Conservation (phyloP, 1,284 basidiomycete species). For the Trichosporon sp. region DNA sequence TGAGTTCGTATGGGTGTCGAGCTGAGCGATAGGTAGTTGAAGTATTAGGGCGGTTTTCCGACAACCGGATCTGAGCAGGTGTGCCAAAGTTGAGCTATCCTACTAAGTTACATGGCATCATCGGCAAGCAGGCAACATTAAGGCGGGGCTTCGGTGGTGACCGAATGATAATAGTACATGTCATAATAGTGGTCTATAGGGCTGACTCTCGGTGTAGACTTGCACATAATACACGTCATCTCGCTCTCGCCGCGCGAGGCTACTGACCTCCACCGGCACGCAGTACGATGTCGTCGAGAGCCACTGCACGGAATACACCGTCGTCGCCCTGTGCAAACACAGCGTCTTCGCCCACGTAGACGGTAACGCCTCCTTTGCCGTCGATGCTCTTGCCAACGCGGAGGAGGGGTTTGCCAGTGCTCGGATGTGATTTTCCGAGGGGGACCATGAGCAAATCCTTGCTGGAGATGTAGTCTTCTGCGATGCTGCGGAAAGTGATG, state of each 20-base stretch:
- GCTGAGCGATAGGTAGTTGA: too few relatives aligned
- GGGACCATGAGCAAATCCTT: slow-evolving; percentile 86
- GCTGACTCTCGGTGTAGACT: not conserved
- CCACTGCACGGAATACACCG: slow-evolving; percentile 38
- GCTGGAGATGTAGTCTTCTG: slow-evolving; percentile 75
- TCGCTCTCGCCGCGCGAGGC: too few relatives aligned
- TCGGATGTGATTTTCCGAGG: slow-evolving; percentile 70
- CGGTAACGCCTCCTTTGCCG: slow-evolving; percentile 74
- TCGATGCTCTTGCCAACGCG: slow-evolving; percentile 69
- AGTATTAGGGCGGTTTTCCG: too few relatives aligned
- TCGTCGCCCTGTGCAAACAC: slow-evolving; percentile 43
- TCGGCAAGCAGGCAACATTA: not conserved
- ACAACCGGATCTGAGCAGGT: too few relatives aligned
- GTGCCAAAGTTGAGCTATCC: too few relatives aligned
- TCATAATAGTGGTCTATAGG: too few relatives aligned
- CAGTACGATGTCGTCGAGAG: slow-evolving; percentile 39
- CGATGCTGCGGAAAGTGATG: slow-evolving; percentile 80
- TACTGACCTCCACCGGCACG: not conserved
- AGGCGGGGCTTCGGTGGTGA: not conserved
- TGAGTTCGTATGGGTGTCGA: not conserved
- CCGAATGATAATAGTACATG: not conserved
- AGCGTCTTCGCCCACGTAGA: slow-evolving; percentile 53
- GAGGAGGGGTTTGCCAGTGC: slow-evolving; percentile 78
- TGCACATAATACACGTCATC: slow-evolving; percentile 3
- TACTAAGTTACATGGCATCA: not conserved